Percentiles rank a stretch among this genome's conserved stretches.
Evolutionary conservation across 495 filamentous ascomycete genomes (phyloP).

Genomic region (Penicillium simplicissimum): DNA sequence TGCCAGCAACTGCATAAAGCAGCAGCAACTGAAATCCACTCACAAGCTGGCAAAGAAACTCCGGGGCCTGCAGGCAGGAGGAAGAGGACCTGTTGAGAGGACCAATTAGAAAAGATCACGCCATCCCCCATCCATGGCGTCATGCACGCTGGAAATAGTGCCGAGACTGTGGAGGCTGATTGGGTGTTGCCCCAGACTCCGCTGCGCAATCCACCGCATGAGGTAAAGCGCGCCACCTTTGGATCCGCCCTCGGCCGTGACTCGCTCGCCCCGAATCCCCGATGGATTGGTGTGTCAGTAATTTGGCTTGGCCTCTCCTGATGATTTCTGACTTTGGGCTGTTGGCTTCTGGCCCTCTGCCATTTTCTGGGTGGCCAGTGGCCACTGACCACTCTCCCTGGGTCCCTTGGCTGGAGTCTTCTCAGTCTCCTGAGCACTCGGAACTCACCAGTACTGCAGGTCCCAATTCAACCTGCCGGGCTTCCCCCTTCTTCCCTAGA

Average conservation of each 20-base stretch:
- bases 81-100: background rate
- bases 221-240: slow-evolving; percentile 35
- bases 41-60: slow-evolving; percentile 17
- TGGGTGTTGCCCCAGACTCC: slow-evolving; percentile 30
- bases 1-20: slow-evolving; percentile 3
- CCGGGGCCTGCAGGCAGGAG: slow-evolving; percentile 26
- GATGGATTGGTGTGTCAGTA: background rate
- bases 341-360: background rate
- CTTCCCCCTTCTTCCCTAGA: background rate
- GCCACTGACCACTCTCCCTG: background rate
- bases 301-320: background rate
- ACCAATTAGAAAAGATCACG: slow-evolving; percentile 36
- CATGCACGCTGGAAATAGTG: slow-evolving; percentile 44
- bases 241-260: slow-evolving; percentile 40
- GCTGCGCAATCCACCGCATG: slow-evolving; percentile 31
- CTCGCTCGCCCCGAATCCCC: background rate
- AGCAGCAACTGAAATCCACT: slow-evolving; percentile 10
- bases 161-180: slow-evolving; percentile 25
- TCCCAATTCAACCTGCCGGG: background rate
- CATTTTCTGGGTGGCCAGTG: background rate
- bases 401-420: background rate
- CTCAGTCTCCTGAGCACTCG: slow-evolving; percentile 8
- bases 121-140: slow-evolving; percentile 38
- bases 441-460: slow-evolving; percentile 7
- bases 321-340: background rate